These are phyloP conservation scores for Solanum tarapatanum DNA, from an alignment of 257 asterid genomes.

Conservation along the genomic window DNA sequence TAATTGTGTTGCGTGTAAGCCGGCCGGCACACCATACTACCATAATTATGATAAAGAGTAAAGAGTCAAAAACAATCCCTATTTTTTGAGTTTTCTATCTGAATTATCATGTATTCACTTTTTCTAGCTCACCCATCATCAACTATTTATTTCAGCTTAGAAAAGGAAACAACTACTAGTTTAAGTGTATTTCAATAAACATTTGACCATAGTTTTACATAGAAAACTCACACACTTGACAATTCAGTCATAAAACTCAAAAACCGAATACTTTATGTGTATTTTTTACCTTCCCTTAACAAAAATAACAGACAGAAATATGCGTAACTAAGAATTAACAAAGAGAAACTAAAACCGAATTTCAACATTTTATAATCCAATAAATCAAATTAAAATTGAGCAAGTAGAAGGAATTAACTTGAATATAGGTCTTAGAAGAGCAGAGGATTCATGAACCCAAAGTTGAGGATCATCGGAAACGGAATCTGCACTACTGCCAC, in stretches of 20 bases:
- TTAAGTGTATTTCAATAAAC: not conserved
- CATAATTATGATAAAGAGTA: not conserved
- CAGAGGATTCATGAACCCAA: conserved; percentile 58
- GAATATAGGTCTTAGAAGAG: conserved; percentile 69
- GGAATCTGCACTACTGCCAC: conserved; percentile 49
- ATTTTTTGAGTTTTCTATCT: not conserved
- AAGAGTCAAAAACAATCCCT: not conserved
- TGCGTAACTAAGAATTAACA: not conserved
- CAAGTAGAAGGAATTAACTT: conserved; percentile 17
- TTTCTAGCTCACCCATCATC: not conserved
- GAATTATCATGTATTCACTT: not conserved
- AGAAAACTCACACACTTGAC: not conserved
- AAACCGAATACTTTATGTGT: not conserved
- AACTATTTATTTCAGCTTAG: not conserved
- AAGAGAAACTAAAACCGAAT: not conserved
- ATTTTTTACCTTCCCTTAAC: not conserved
- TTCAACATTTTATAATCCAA: not conserved
- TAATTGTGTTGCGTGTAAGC: not conserved
- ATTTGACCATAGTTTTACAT: not conserved
- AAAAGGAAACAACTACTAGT: not conserved
- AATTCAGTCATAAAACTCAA: not conserved
- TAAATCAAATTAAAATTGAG: not conserved
- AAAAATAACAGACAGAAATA: not conserved
- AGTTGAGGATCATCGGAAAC: conserved; percentile 55
- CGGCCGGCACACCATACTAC: not conserved